A percentile compares a stretch with the other conserved stretches of the same genome.
phyloP scores from a whole-genome alignment of 1,284 basidiomycete species.

The Wallemia mellicola region DNA sequence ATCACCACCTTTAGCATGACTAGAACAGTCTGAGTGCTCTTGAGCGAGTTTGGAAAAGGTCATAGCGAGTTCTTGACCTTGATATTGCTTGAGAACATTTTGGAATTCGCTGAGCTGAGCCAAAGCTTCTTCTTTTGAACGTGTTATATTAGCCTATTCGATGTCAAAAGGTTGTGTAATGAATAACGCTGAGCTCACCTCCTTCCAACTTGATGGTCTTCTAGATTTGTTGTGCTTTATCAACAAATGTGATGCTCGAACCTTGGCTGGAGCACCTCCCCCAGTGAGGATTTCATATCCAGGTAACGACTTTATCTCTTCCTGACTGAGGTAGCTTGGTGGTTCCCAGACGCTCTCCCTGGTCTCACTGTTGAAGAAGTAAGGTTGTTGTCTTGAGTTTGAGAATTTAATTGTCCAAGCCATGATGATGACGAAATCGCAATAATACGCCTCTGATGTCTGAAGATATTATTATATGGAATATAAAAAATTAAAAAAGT shows the following conservation, averaged over 20 bases:
- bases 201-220: conserved; percentile 69
- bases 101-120: conserved; percentile 35
- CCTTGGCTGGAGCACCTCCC: conserved; percentile 23
- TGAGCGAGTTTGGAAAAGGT: conserved; percentile 47
- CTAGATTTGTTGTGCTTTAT: conserved; percentile 73
- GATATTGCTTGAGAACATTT: conserved; percentile 11
- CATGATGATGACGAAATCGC: background rate
- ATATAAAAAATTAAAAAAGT: too few species aligned
- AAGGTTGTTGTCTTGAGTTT: conserved; percentile 43
- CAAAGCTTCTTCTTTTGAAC: conserved; percentile 67
- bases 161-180: conserved; percentile 1
- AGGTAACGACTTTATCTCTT: conserved; percentile 31
- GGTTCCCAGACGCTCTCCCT: conserved; percentile 53
- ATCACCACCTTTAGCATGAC: conserved; percentile 47
- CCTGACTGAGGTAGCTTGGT: conserved; percentile 32
- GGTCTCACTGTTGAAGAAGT: conserved; percentile 56
- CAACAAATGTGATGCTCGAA: conserved; percentile 76
- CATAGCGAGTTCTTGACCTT: conserved; percentile 20
- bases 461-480: too few species aligned
- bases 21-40: conserved; percentile 58
- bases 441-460: too few species aligned
- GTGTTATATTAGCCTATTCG: conserved; percentile 53
- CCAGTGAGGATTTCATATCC: conserved; percentile 31
- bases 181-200: conserved; percentile 25
- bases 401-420: conserved; percentile 59